Conservation (phyloP, 257 asterid genomes). For the Mitragyna speciosa region DNA sequence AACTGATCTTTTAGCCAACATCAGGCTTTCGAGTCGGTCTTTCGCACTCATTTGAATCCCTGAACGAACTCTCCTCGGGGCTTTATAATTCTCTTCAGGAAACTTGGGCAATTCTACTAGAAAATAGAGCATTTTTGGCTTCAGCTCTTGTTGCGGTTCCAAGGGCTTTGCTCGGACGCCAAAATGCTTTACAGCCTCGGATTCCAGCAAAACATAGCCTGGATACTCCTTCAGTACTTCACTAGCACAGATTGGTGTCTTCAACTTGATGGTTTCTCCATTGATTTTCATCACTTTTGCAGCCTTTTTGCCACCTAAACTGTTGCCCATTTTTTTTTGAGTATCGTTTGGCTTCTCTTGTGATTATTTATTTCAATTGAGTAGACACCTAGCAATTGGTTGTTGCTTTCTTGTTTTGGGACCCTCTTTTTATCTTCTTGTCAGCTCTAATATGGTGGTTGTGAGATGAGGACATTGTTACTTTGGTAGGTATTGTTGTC, state of each 20-base stretch:
- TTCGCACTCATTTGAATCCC: slow-evolving; percentile 94
- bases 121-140: slow-evolving; percentile 69
- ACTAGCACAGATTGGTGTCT: slow-evolving; percentile 60
- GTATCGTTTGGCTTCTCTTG: neutral
- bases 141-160: slow-evolving; percentile 73
- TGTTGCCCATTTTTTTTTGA: slow-evolving; percentile 58
- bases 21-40: slow-evolving; percentile 84
- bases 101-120: slow-evolving; percentile 68
- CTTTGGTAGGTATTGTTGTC: slow-evolving; percentile 13
- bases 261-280: slow-evolving; percentile 66
- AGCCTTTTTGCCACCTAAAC: slow-evolving; percentile 58
- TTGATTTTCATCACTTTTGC: slow-evolving; percentile 77
- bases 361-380: slow-evolving; percentile 1
- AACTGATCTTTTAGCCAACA: slow-evolving; percentile 73
- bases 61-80: slow-evolving; percentile 70
- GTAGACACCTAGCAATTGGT: neutral
- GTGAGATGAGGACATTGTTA: slow-evolving; percentile 23
- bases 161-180: slow-evolving; percentile 80
- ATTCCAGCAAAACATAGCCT: slow-evolving; percentile 62
- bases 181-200: slow-evolving; percentile 78
- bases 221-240: slow-evolving; percentile 60
- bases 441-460: slow-evolving; percentile 11
- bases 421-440: neutral
- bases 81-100: slow-evolving; percentile 35
- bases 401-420: slow-evolving; percentile 12